phyloP scores from a whole-genome alignment of 169 alveolate genomes.

The Plasmodium billcollinsi region DNA sequence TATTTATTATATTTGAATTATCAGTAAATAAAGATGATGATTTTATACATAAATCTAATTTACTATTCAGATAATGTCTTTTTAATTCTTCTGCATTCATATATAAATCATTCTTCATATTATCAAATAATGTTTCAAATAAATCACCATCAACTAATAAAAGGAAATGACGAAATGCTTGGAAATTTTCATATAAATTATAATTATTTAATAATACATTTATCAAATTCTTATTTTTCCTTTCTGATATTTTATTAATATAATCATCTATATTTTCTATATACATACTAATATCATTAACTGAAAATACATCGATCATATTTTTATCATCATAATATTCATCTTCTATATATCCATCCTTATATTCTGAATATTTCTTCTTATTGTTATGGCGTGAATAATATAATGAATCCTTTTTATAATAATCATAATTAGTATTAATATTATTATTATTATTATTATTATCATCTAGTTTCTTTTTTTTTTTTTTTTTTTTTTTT shows the following conservation, averaged over 20 bases:
- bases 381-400: no score
- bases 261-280: constrained; percentile 59
- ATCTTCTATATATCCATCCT: no score
- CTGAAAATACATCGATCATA: constrained; percentile 20
- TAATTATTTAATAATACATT: constrained; percentile 29
- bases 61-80: constrained; percentile 49
- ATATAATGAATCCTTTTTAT: background rate
- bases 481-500: no score
- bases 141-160: constrained; percentile 67
- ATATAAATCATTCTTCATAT: constrained; percentile 65
- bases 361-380: no score
- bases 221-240: constrained; percentile 42
- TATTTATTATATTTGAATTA: constrained; percentile 28
- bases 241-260: constrained; percentile 10
- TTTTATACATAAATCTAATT: constrained; percentile 53
- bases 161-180: constrained; percentile 66
- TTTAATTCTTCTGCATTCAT: constrained; percentile 75
- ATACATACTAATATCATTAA: constrained; percentile 21
- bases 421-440: background rate
- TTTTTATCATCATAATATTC: background rate
- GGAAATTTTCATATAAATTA: constrained; percentile 49
- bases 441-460: background rate
- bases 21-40: constrained; percentile 60
- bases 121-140: constrained; percentile 64
- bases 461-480: background rate